phyloP scores from a whole-genome alignment of 768 basidiomycete species.

The Clavulina sp. region DNA sequence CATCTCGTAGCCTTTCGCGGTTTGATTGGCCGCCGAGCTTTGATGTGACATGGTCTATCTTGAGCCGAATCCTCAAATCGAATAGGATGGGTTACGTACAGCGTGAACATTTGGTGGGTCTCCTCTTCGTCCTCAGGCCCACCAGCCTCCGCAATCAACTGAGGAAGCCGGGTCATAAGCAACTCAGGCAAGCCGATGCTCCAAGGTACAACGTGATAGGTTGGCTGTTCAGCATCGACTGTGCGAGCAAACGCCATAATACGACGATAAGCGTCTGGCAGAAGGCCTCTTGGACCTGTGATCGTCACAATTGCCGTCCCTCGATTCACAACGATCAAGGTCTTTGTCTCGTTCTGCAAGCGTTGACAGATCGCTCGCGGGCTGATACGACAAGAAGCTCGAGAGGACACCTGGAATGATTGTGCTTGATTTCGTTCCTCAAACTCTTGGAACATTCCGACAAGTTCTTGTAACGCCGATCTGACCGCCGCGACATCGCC shows the following conservation, averaged over 20 bases:
- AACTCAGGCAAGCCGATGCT: not conserved
- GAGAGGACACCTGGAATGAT: not conserved
- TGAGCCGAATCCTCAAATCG: not conserved
- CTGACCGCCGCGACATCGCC: not conserved
- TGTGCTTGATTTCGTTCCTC: not conserved
- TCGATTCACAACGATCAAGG: not conserved
- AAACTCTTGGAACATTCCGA: not conserved
- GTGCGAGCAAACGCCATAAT: not conserved
- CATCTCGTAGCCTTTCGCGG: not conserved
- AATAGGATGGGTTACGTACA: not conserved
- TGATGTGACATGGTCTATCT: not conserved
- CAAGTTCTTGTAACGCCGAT: not conserved
- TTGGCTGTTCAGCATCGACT: not conserved
- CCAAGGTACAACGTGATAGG: not conserved
- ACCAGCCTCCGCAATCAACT: not conserved
- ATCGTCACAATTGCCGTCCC: not conserved
- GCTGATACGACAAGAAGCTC: not conserved
- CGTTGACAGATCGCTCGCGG: not conserved
- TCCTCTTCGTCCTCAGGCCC: constrained; percentile 1
- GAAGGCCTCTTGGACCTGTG: not conserved
- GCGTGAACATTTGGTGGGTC: not conserved
- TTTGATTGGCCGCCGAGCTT: not conserved
- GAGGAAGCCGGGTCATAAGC: not conserved
- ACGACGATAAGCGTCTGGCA: not conserved
- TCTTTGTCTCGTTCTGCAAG: not conserved